Evolutionary conservation across 2,329 filamentous ascomycete genomes (phyloP), one percentile per base, ranked within the genome.

Genomic region (Diaporthe humulicola): DNA sequence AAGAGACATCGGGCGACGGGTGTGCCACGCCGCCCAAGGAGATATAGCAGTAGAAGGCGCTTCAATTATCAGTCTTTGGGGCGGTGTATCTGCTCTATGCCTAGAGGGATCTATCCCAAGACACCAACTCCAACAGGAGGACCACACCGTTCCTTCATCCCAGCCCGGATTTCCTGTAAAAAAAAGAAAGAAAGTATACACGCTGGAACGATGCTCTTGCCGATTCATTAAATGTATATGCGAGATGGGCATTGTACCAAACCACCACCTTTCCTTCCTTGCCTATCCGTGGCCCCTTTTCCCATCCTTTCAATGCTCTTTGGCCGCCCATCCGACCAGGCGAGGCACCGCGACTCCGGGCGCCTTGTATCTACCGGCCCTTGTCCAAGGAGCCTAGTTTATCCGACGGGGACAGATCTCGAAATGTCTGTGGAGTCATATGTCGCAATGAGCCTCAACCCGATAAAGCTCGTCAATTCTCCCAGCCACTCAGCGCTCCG

Each of bases 191-290:
- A 56, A 19, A 50, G 30, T 33, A 52, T 40, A 56, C 28, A 36
- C 50, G 45, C 70, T 72, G 25, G 42, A 56, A 72, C 57, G 56
- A 64, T 72, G 45, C 57, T 19, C 57, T 72, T 72, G 45, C 33
- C 70, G 64, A 64, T 40, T 72, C 57, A 71, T 69, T 48, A 72
- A 42, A 56, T 36, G 70, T 60, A 60, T 61, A 54, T 72, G 70
- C 70, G 45, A 54, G 57, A 72, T 17, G 64, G 64, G 64, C 54
- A 40, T 69, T 69, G 48, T 64, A 72, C 70, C 70, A 19, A 54
- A 64, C 36, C 57, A 64, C 19, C 45, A 6, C 25, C 25, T 64
- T 70, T 12, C 52, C 42, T 25, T 10, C 52, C 15, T 58, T 33
- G 38, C 70, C 70, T 33, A 40, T 72, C 70, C 57, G 33, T 42